phyloP scores from a whole-genome alignment of 2,329 filamentous ascomycete genomes.

The Diatrype stigma region DNA sequence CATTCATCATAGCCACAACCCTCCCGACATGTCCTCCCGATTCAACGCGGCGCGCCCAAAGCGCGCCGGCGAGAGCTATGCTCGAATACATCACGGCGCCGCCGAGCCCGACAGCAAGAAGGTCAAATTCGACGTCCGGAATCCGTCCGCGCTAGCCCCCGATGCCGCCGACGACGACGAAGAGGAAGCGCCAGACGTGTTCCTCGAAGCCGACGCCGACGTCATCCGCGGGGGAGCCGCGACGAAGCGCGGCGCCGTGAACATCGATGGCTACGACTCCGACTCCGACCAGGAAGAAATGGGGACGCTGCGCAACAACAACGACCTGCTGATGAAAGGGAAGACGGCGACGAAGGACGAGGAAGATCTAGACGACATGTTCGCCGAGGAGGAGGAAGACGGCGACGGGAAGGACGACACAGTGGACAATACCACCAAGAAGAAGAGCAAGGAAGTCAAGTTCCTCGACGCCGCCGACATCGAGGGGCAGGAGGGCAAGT shows the following conservation, averaged over 20 bases:
- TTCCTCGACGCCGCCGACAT: constrained; percentile 63
- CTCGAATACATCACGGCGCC: constrained; percentile 64
- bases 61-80: constrained; percentile 76
- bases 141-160: constrained; percentile 85
- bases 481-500: constrained; percentile 71
- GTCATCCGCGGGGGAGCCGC: constrained; percentile 77
- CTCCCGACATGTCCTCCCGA: constrained; percentile 47
- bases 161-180: constrained; percentile 64
- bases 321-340: no score
- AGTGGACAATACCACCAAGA: constrained; percentile 44
- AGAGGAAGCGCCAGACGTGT: constrained; percentile 48
- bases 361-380: constrained; percentile 79
- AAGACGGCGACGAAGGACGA: constrained; percentile 33
- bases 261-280: constrained; percentile 94
- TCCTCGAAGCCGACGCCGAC: constrained; percentile 87
- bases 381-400: constrained; percentile 64
- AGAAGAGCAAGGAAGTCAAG: constrained; percentile 59
- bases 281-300: constrained; percentile 79
- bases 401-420: constrained; percentile 50
- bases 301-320: constrained; percentile 25
- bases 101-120: constrained; percentile 59
- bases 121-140: constrained; percentile 89
- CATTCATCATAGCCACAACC: constrained; percentile 1
- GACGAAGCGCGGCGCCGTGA: constrained; percentile 89
- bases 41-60: constrained; percentile 72